A percentile compares a stretch with the other conserved stretches of the same genome.
Conservation (phyloP, 1,284 basidiomycete genomes). For the Sanghuangporus weigelae region DNA sequence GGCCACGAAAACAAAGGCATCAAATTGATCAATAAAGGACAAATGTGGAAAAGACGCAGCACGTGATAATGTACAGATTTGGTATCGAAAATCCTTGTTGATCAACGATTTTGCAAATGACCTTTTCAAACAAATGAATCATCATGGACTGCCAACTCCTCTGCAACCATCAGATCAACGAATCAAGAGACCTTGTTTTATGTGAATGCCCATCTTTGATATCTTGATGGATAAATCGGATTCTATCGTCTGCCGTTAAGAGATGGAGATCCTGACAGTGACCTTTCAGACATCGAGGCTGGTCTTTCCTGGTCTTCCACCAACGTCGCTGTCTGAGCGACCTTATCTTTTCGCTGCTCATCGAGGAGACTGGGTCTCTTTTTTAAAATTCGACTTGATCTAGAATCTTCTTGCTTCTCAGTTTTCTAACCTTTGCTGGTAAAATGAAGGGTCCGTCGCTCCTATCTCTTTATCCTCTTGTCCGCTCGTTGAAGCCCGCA, state of each 20-base stretch:
- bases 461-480: neutral
- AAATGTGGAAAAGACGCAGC: neutral
- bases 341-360: neutral
- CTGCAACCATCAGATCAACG: neutral
- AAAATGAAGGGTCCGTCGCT: conserved; percentile 7
- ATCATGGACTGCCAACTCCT: neutral
- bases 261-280: neutral
- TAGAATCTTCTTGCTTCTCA: neutral
- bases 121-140: neutral
- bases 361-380: neutral
- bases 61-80: neutral
- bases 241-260: neutral
- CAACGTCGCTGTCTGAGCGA: neutral
- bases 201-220: neutral
- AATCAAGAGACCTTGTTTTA: neutral
- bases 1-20: neutral
- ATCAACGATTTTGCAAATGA: neutral
- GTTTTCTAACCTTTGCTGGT: neutral
- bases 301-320: neutral
- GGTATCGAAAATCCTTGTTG: neutral
- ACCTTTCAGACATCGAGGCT: neutral
- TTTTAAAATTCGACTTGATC: neutral
- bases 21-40: neutral
- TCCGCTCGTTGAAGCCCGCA: conserved; percentile 7
- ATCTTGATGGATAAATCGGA: neutral